Evolutionary conservation across 228 moss, liverwort and hornwort genomes (phyloP).

Genomic region (Sphagnum magellanicum): DNA sequence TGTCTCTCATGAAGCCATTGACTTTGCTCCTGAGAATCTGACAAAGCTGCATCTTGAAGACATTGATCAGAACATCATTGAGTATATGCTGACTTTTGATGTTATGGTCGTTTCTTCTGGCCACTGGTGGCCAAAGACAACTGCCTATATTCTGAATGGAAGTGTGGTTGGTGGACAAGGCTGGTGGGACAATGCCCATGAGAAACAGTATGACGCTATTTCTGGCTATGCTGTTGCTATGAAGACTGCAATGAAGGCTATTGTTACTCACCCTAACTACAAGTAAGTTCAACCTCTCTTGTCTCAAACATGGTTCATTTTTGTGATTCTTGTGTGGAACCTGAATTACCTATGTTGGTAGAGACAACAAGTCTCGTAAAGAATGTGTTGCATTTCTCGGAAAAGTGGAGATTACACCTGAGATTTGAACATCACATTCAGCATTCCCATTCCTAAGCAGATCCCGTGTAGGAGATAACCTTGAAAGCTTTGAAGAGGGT

Average conservation of each 20-base stretch:
- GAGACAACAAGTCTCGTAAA: too few species aligned
- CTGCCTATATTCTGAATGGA: conserved; percentile 55
- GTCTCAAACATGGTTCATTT: too few species aligned
- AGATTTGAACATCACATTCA: too few species aligned
- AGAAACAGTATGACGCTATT: conserved; percentile 16
- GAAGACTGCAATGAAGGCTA: conserved; percentile 33
- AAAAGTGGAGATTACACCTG: too few species aligned
- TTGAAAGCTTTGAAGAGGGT: too few species aligned
- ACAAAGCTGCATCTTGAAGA: conserved; percentile 60
- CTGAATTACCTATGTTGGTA: too few species aligned
- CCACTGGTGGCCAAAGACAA: conserved; percentile 84
- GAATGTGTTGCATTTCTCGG: too few species aligned
- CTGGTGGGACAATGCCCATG: conserved; percentile 32
- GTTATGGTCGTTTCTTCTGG: conserved; percentile 68
- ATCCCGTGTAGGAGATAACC: too few species aligned
- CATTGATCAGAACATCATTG: conserved; percentile 40
- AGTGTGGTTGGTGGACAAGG: conserved; percentile 58
- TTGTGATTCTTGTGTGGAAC: too few species aligned
- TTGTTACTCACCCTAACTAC: conserved; percentile 37
- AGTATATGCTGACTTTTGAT: conserved; percentile 43
- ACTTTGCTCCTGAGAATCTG: conserved; percentile 30
- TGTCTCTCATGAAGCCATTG: conserved; percentile 35
- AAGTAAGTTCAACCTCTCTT: conserved; percentile 21
- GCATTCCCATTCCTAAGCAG: too few species aligned
- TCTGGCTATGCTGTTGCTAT: conserved; percentile 34